These are phyloP conservation scores for Dendrobium nobile DNA, from an alignment of 106 monocot genomes.

Conservation along the genomic window DNA sequence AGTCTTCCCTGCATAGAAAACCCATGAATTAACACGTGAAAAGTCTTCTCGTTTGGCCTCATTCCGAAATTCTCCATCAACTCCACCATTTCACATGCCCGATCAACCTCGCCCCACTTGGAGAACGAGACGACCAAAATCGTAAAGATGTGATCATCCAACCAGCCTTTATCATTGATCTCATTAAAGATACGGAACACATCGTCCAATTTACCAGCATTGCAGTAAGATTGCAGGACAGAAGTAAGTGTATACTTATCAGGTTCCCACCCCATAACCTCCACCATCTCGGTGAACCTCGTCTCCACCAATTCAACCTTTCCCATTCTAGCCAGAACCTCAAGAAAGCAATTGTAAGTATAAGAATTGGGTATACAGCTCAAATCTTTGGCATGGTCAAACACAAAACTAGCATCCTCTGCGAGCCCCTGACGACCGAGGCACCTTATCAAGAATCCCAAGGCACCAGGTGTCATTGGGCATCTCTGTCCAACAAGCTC, in stretches of 20 bases:
- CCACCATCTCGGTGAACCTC: slow-evolving; percentile 49
- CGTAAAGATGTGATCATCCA: slow-evolving; percentile 55
- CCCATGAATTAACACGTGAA: slow-evolving; percentile 50
- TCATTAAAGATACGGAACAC: slow-evolving; percentile 35
- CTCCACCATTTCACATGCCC: slow-evolving; percentile 35
- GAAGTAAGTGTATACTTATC: slow-evolving; percentile 80
- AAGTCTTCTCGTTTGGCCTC: slow-evolving; percentile 47
- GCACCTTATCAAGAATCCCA: slow-evolving; percentile 77
- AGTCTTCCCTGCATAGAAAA: slow-evolving; percentile 48
- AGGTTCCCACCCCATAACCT: slow-evolving; percentile 18
- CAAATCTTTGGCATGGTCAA: slow-evolving; percentile 39
- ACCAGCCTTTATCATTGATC: slow-evolving; percentile 48
- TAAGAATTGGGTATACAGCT: slow-evolving; percentile 57
- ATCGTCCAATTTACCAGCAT: slow-evolving; percentile 40
- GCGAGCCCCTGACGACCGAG: slow-evolving; percentile 39
- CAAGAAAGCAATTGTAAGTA: slow-evolving; percentile 73
- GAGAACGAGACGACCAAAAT: slow-evolving; percentile 51
- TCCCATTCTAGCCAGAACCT: slow-evolving; percentile 52
- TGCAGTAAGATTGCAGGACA: slow-evolving; percentile 55
- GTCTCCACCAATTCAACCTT: slow-evolving; percentile 31
- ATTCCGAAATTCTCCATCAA: slow-evolving; percentile 46
- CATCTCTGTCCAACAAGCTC: slow-evolving; percentile 36
- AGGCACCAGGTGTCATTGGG: slow-evolving; percentile 50
- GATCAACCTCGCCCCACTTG: slow-evolving; percentile 66
- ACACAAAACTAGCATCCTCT: slow-evolving; percentile 40